A percentile compares a stretch with the other conserved stretches of the same genome.
These are phyloP conservation scores for Coemansia sp. DNA, from an alignment of 192 early-diverging fungal genomes.

Conservation along the genomic window DNA sequence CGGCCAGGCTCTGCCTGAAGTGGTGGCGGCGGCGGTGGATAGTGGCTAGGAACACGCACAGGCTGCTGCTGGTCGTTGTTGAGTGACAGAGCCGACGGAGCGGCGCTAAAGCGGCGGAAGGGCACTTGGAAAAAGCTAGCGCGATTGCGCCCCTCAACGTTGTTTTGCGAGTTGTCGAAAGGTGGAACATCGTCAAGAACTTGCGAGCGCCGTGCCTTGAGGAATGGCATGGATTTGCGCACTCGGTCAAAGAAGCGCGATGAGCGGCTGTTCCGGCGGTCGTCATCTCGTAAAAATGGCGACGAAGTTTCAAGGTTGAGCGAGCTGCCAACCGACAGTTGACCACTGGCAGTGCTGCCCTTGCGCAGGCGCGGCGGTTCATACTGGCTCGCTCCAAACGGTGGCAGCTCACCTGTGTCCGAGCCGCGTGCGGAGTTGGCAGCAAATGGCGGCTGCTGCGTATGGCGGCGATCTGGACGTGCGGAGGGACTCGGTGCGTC, in stretches of 20 bases:
- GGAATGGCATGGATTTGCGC: constrained; percentile 55
- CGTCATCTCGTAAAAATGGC: constrained; percentile 47
- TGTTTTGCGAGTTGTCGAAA: constrained; percentile 37
- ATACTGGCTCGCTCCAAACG: constrained; percentile 52
- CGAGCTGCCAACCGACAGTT: constrained; percentile 46
- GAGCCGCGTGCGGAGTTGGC: not conserved
- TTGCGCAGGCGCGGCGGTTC: constrained; percentile 49
- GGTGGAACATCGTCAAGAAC: constrained; percentile 37
- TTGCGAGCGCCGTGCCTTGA: constrained; percentile 46
- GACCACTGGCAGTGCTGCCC: constrained; percentile 48
- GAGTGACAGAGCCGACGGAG: constrained; percentile 39
- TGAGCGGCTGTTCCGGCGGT: constrained; percentile 40
- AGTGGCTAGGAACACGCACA: constrained; percentile 39
- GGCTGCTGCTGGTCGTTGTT: constrained; percentile 20
- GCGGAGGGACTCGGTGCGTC: constrained; percentile 10
- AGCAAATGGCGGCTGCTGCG: constrained; percentile 3
- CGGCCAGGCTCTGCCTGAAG: constrained; percentile 11
- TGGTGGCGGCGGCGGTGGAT: constrained; percentile 18
- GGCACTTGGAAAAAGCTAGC: constrained; percentile 49
- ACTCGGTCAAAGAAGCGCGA: constrained; percentile 46
- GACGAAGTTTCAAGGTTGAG: constrained; percentile 48
- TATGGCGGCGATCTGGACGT: constrained; percentile 3
- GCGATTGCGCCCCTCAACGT: constrained; percentile 32
- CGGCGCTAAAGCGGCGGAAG: constrained; percentile 47
- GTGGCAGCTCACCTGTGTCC: constrained; percentile 22